Evolutionary conservation across 2,329 filamentous ascomycete species (phyloP), one percentile per base, ranked within the genome.

Genomic region (Cercospora nicotianae): DNA sequence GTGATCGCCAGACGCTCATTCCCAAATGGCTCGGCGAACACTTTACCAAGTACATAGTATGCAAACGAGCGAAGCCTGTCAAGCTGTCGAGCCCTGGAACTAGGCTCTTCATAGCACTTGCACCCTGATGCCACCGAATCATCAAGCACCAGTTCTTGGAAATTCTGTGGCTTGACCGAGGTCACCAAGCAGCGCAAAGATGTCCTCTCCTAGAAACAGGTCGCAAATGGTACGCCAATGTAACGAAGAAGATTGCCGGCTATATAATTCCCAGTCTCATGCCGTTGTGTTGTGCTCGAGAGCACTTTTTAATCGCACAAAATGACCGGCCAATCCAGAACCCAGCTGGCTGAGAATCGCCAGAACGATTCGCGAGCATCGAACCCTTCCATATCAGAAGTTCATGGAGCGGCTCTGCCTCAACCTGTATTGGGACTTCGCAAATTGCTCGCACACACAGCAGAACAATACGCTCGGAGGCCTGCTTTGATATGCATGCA

Each of bases 401-500:
- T n/a, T 13, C 60, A 63, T 63, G 60, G 60, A 53, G 36, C 20
- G 16, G 20, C 42, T 53, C 60, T 63, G 2, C 39, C 42, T 26
- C 9, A 4, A 12, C 60, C 60, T 18, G 36, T 63, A 5, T 28
- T 42, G 6, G 60, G 60, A 18, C 60, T 63, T 18, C 60, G 60
- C n/a, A 53, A 39, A 13, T 16, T 63, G 18, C 42, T 63, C 12
- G 60, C 42, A 23, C 42, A 53, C 5, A 63, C 23, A 7, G 60
- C 60, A n/a, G 60, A 48, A 13, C 60, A 63, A 51, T 33, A 63
- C 18, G 36, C 60, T n/a, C 36, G 45, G 16, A 7, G 16, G n/a
- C 60, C 39, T 23, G 60, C 60, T 12, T 23, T 63, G 39, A 30
- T 63, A 33, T 63, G 36, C 16, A 51, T 63, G 60, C 60, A 63